Conservation (phyloP, 202 grass and related monocot species). For the Musa balbisiana region DNA sequence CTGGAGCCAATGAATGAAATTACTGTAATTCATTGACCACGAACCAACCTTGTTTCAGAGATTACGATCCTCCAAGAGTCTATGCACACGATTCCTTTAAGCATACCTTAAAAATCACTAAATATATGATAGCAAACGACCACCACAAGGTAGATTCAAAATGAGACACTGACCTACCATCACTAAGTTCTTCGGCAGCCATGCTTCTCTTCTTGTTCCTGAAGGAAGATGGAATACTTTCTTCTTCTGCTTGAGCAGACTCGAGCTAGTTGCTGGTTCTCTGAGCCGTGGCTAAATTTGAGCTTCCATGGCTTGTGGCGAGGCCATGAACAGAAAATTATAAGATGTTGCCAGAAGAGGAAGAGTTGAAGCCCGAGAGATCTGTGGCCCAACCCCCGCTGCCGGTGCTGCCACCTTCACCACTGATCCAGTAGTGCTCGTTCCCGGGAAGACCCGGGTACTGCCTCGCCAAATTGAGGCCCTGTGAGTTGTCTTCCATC, state of each 20-base stretch:
- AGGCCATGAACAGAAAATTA: slow-evolving; percentile 11
- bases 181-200: neutral
- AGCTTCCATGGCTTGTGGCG: neutral
- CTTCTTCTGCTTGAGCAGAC: slow-evolving; percentile 17
- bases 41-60: too few relatives aligned
- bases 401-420: slow-evolving; percentile 15
- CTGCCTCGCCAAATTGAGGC: slow-evolving; percentile 35
- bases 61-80: too few relatives aligned
- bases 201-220: neutral
- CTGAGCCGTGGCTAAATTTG: too few relatives aligned
- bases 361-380: slow-evolving; percentile 62
- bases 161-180: neutral
- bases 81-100: neutral
- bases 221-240: neutral
- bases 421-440: slow-evolving; percentile 52
- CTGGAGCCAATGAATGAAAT: neutral
- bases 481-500: slow-evolving; percentile 51
- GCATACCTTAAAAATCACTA: neutral
- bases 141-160: neutral
- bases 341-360: slow-evolving; percentile 49
- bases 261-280: neutral
- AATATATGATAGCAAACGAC: neutral
- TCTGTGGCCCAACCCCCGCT: slow-evolving; percentile 16
- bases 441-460: slow-evolving; percentile 47
- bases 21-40: too few relatives aligned